A percentile compares a stretch with the other conserved stretches of the same genome.
Conservation (phyloP, 2,329 filamentous ascomycete genomes). For the Colletotrichum limetticola region DNA sequence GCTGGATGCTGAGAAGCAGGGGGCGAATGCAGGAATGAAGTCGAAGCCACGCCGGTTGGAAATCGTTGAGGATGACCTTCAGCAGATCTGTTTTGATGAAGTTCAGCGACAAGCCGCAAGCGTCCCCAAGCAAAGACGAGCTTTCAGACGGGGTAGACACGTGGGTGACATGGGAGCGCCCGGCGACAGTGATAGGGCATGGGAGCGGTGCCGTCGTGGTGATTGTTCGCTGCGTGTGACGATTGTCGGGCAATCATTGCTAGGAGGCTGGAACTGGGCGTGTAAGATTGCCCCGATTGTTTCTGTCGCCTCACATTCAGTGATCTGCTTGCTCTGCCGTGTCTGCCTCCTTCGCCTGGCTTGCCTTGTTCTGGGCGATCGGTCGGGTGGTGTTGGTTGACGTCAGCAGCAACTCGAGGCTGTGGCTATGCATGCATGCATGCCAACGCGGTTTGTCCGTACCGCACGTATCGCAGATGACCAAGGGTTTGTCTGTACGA, state of each 20-base stretch:
- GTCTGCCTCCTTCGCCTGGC: neutral
- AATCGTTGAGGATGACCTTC: neutral
- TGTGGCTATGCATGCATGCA: neutral
- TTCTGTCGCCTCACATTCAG: neutral
- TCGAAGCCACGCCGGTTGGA: neutral
- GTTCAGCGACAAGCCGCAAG: neutral
- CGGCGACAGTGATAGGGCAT: neutral
- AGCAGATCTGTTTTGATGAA: too few species aligned
- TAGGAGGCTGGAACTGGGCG: neutral
- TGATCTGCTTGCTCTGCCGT: neutral
- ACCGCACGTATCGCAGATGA: neutral
- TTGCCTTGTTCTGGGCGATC: neutral
- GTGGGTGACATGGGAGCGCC: conserved; percentile 1
- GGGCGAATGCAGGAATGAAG: neutral
- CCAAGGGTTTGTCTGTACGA: neutral
- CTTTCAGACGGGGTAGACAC: neutral
- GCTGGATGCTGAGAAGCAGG: neutral
- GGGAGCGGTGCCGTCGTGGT: neutral
- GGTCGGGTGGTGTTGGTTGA: neutral
- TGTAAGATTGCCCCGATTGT: neutral
- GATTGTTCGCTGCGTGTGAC: neutral
- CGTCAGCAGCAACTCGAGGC: neutral
- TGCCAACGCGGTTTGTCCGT: neutral
- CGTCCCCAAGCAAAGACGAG: neutral
- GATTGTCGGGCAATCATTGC: neutral